These are phyloP conservation scores for Akanthomyces muscarius DNA, from an alignment of 2,329 filamentous ascomycete species.

Conservation along the genomic window DNA sequence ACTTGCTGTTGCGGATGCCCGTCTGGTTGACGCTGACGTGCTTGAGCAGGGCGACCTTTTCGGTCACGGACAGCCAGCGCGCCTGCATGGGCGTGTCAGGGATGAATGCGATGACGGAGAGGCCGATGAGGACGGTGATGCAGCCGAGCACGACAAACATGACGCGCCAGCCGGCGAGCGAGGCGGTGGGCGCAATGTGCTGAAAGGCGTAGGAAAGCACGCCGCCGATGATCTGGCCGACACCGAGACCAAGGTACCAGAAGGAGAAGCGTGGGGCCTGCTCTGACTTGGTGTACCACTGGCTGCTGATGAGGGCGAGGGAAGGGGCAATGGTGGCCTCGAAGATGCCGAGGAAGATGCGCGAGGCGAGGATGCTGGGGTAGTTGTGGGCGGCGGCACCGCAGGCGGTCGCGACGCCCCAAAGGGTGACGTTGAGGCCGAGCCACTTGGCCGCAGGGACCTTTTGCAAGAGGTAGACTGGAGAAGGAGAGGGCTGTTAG, in stretches of 20 bases:
- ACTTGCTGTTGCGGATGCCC: conserved; percentile 11
- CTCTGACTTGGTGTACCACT: conserved; percentile 19
- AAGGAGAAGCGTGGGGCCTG: conserved; percentile 19
- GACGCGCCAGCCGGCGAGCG: conserved; percentile 38
- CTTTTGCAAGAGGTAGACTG: conserved; percentile 50
- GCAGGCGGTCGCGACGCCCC: conserved; percentile 32
- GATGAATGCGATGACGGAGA: conserved; percentile 35
- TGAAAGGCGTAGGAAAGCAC: conserved; percentile 30
- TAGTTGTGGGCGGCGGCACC: conserved; percentile 18
- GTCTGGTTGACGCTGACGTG: conserved; percentile 19
- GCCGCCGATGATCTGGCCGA: conserved; percentile 32
- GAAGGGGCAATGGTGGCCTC: conserved; percentile 18
- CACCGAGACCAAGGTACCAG: conserved; percentile 18
- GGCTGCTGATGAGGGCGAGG: conserved; percentile 17
- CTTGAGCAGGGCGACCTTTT: conserved; percentile 24
- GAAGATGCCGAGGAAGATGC: conserved; percentile 18
- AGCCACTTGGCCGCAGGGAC: conserved; percentile 54
- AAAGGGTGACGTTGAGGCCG: conserved; percentile 47
- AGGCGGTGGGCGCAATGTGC: conserved; percentile 24
- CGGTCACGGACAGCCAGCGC: conserved; percentile 31
- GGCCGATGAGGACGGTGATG: conserved; percentile 38
- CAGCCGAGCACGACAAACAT: conserved; percentile 45
- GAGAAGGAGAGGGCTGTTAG: not conserved
- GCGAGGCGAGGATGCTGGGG: conserved; percentile 15
- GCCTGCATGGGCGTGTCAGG: conserved; percentile 47